Evolutionary conservation across 345 rosid genomes (phyloP).

Genomic region (Arabidopsis arenosa): DNA sequence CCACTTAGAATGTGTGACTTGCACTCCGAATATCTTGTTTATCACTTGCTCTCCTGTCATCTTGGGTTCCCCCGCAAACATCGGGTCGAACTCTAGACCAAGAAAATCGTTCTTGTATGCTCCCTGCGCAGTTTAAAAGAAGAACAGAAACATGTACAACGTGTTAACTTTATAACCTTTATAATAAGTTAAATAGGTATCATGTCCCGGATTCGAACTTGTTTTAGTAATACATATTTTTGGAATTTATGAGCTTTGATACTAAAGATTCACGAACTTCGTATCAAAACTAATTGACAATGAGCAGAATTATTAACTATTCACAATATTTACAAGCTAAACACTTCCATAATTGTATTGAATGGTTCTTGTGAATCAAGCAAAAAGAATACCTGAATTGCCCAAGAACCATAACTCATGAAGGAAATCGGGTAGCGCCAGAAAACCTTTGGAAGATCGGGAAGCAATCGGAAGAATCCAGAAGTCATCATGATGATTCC

Average conservation of each 20-base stretch:
- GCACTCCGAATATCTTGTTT: conserved; percentile 58
- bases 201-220: not conserved
- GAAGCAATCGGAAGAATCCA: conserved; percentile 74
- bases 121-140: conserved; percentile 51
- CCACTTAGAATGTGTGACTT: conserved; percentile 74
- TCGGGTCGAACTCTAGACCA: conserved; percentile 78
- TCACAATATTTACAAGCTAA: not conserved
- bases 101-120: conserved; percentile 88
- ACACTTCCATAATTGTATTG: not conserved
- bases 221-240: not conserved
- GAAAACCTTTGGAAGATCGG: conserved; percentile 77
- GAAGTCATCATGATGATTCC: conserved; percentile 92
- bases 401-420: conserved; percentile 78
- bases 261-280: not conserved
- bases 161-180: too few species aligned
- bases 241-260: not conserved
- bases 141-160: not conserved
- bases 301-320: not conserved
- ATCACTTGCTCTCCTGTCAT: conserved; percentile 67
- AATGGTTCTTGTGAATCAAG: not conserved
- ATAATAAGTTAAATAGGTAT: not conserved
- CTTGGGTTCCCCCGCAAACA: conserved; percentile 61
- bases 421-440: conserved; percentile 86
- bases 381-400: conserved; percentile 62
- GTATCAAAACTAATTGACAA: conserved; percentile 15